These are phyloP conservation scores for Yarrowia divulgata DNA, from an alignment of 805 yeast species.

Conservation along the genomic window DNA sequence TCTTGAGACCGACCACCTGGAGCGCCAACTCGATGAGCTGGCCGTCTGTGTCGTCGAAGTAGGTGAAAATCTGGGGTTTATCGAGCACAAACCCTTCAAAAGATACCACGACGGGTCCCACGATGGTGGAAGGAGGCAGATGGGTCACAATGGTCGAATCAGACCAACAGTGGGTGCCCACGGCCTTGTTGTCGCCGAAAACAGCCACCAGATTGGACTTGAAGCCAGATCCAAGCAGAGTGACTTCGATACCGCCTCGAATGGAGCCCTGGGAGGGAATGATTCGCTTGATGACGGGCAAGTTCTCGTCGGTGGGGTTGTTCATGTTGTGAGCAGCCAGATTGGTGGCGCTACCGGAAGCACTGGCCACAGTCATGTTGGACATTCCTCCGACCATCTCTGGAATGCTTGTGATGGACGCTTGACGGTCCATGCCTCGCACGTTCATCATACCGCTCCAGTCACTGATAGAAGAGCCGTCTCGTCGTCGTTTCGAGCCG, in stretches of 20 bases:
- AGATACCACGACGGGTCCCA: conserved; percentile 91
- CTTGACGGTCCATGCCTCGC: conserved; percentile 26
- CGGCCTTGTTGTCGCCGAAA: conserved; percentile 67
- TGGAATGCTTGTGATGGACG: conserved; percentile 34
- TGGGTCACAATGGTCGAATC: conserved; percentile 92
- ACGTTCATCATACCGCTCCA: conserved; percentile 39
- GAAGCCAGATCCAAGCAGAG: conserved; percentile 86
- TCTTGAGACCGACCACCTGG: conserved; percentile 94
- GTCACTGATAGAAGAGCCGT: conserved; percentile 33
- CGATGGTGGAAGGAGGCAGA: conserved; percentile 85
- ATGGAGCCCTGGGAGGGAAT: conserved; percentile 97
- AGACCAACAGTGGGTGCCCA: conserved; percentile 94
- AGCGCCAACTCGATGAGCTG: conserved; percentile 93
- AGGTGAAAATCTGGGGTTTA: conserved; percentile 74
- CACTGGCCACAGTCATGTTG: conserved; percentile 28
- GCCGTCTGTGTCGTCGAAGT: conserved; percentile 92
- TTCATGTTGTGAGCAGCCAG: conserved; percentile 13
- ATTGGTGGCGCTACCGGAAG: conserved; percentile 19
- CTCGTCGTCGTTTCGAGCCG: conserved; percentile 27
- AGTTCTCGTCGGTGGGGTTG: conserved; percentile 11
- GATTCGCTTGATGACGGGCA: conserved; percentile 78
- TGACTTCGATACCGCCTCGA: conserved; percentile 95
- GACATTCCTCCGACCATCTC: conserved; percentile 34
- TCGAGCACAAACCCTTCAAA: conserved; percentile 63
- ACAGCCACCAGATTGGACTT: conserved; percentile 82